Percentiles rank a stretch among this genome's conserved stretches.
phyloP scores from a whole-genome alignment of 495 filamentous ascomycete species.

The Rhizodiscina lignyota region DNA sequence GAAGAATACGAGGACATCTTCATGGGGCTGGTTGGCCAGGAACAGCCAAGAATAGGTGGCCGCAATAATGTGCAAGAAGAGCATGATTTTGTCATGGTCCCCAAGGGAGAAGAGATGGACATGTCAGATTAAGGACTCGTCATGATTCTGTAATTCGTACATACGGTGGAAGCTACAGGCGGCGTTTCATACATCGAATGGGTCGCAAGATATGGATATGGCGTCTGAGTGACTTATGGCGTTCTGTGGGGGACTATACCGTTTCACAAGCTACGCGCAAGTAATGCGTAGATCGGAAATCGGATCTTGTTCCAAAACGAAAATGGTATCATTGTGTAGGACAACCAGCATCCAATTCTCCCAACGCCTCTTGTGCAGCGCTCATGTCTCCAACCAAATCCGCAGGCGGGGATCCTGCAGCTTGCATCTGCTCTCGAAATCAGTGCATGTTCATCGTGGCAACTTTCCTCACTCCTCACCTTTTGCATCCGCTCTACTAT shows the following conservation, averaged over 20 bases:
- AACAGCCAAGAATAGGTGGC: constrained; percentile 4
- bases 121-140: constrained; percentile 6
- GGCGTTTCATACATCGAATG: background rate
- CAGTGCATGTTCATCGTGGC: constrained; percentile 3
- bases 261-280: constrained; percentile 3
- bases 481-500: constrained; percentile 96
- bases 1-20: constrained; percentile 45
- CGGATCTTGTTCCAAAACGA: constrained; percentile 4
- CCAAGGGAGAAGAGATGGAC: constrained; percentile 11
- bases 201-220: background rate
- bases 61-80: background rate
- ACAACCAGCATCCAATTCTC: constrained; percentile 54
- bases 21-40: constrained; percentile 24
- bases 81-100: constrained; percentile 3
- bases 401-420: constrained; percentile 69
- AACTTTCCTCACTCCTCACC: constrained; percentile 31
- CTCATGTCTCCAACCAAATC: constrained; percentile 84
- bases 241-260: constrained; percentile 6
- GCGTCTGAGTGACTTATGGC: background rate
- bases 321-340: constrained; percentile 41
- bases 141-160: background rate
- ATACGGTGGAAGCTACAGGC: background rate
- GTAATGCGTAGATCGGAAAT: constrained; percentile 5
- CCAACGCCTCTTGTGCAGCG: constrained; percentile 53
- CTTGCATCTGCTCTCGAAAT: constrained; percentile 59